Evolutionary conservation across 208 protist species (phyloP), one percentile per base, ranked within the genome.

Genomic region (Wallacemonas sp.): DNA sequence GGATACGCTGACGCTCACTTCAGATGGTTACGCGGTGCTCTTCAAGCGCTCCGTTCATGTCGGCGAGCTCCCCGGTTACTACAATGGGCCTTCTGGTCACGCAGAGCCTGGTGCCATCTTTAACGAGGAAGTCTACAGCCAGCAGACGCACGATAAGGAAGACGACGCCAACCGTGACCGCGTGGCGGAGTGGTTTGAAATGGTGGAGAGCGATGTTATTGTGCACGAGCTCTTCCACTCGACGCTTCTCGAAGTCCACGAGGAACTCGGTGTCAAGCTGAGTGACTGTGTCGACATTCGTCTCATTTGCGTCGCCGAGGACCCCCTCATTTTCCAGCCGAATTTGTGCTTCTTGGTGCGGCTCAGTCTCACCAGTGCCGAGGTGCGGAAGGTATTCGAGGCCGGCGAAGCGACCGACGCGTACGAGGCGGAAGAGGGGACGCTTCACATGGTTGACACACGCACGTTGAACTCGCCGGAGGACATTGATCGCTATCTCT

Each of bases 31-130:
- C 28, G 62, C 63, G 8, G 67, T 76, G 9, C 53, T 86, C 24
- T 82, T 82, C 44, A 60, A 68, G 31, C 67, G 80, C 8, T 82
- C 75, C 19, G 8, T 36, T 4, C 24, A 56, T 31, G 76, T 86
- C 6, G 41, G 61, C 30, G 72, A 82, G 62, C 79, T 78, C 39
- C 64, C 72, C 1, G 72, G 66, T 8, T 86, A 68, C 67, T 80
- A 72, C 55, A 77, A 66, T 63, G 77, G 77, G 27, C 76, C 76
- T 2, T 77, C 76, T 24, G 75, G 80, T 1, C 76, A 86, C 46
- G 42, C 80, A 0, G 76, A 86, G 58, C 80, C 80, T 1, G 33
- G 42, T 8, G 59, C 62, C 26, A 33, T 86, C 28, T 31, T 86
- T 33, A 62, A 76, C 58, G 30, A 31, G 15, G 22, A 58, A 1